Evolutionary conservation across 208 protist species (phyloP), one percentile per base, ranked within the genome.

Genomic region (Crithidia fasciculata): DNA sequence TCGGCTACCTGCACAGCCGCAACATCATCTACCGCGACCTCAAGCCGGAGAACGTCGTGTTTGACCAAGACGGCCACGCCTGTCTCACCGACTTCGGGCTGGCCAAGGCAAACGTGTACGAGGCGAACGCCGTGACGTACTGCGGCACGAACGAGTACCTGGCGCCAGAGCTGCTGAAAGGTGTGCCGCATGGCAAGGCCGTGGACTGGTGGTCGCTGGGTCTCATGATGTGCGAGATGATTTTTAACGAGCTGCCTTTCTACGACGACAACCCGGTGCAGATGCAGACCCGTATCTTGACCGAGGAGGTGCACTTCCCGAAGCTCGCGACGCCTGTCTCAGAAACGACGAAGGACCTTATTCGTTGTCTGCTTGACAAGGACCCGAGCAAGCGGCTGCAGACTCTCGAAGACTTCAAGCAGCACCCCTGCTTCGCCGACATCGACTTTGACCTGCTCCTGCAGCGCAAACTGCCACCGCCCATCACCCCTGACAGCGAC

Each of bases 141-240:
- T 97, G 93, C 55, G 95, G 95, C 18, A 97, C 93, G 12, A 85
- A 94, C 52, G 89, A 96, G 74, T 97, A 97, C 81, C 81, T 97
- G 39, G 92, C 98, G 13, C 95, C 97, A 6, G 96, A 99, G 86
- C 88, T 99, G 69, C 78, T 99, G 15, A 75, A 91, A 57, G 90
- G 91, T 28, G 79, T 88, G 16, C 86, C 89, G 2, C 91, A 99
- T 75, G 96, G 96, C 56, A 94, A 94, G 63, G 94, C 95, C 16
- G 96, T 99, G 19, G 98, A 99, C 80, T 99, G 97, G 97, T 99
- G 98, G 98, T 94, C 92, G 15, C 86, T 98, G n/a, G 98, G 98
- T 36, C 96, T 98, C 50, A 77, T 99, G 49, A 71, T 99, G 19
- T 99, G 98, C 75, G 97, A 99, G 85, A 98, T 99, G 95, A 80